Evolutionary conservation across 2,329 filamentous ascomycete genomes (phyloP), one percentile per base, ranked within the genome.

Genomic region (Penicillium italicum): DNA sequence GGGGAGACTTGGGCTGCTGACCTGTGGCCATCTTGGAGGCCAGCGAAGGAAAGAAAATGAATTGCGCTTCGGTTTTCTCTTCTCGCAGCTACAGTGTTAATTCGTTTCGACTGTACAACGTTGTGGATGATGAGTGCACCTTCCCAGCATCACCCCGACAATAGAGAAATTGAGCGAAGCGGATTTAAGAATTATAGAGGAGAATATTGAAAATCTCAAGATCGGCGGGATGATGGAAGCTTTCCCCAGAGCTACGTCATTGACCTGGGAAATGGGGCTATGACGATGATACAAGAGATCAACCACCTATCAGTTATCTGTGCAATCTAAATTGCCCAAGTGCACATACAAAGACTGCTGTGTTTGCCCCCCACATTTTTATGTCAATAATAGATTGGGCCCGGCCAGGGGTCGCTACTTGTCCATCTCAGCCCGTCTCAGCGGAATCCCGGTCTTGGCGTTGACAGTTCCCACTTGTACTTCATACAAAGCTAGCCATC

Each of bases 161-260:
- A 41, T 18, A 14, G 12, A 55, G 34, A 3, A 53, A 44, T 54
- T 40, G 50, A 28, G 30, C 12, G 5, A 41, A 18, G 16, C 24
- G 22, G 14, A n/a, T n/a, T 28, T 12, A 5, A 28, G 34, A 30
- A 44, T 28, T 28, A n/a, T n/a, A 16, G 26, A 28, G 31, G 43
- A 45, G 43, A 45, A 34, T 9, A 49, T 34, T 51, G 16, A 22
- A 34, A 31, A 41, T 48, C 3, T 51, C 24, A 46, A 33, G 40
- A 31, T 45, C 37, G 40, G 22, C 30, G 47, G 42, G 40, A 42
- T 41, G 28, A 43, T 38, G 18, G 57, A 12, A 61, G 60, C 60
- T 59, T 34, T 59, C 55, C 51, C 57, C 54, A 45, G 53, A 53
- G 54, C 53, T 61, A 66, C 63, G 63, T 66, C 63, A 66, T 66